phyloP scores from a whole-genome alignment of 192 early-diverging fungal genomes.

The Lunasporangiospora selenospora region DNA sequence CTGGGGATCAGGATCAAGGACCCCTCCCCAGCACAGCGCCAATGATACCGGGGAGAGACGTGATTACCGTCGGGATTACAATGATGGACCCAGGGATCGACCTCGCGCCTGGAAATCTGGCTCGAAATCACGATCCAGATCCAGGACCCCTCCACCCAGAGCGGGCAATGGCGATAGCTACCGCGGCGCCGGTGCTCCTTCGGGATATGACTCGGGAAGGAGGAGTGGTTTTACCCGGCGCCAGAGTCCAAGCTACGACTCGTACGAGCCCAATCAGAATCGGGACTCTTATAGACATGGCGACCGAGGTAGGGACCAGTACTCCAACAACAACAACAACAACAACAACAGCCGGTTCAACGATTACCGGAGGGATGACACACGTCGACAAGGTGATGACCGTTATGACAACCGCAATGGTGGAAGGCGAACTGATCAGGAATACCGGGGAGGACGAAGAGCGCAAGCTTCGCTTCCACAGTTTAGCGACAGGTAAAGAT shows the following conservation, averaged over 20 bases:
- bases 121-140: no score
- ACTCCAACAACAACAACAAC: slow-evolving; percentile 3
- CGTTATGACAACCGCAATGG: background rate
- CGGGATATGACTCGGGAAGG: background rate
- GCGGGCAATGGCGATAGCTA: background rate
- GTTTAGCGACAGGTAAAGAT: slow-evolving; percentile 24
- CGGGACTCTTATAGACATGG: background rate
- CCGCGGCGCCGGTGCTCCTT: background rate
- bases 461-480: slow-evolving; percentile 13
- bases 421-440: slow-evolving; percentile 7
- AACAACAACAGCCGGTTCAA: background rate
- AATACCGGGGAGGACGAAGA: slow-evolving; percentile 27
- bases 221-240: background rate
- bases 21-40: no score
- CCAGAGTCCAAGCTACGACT: background rate
- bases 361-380: background rate
- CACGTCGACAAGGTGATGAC: background rate
- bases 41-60: no score
- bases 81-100: background rate
- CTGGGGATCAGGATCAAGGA: background rate
- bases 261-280: background rate
- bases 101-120: background rate
- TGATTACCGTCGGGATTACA: background rate
- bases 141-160: background rate
- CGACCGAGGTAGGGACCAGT: background rate